Evolutionary conservation across 1,284 basidiomycete genomes (phyloP).

Genomic region (Omphalotus olearius): DNA sequence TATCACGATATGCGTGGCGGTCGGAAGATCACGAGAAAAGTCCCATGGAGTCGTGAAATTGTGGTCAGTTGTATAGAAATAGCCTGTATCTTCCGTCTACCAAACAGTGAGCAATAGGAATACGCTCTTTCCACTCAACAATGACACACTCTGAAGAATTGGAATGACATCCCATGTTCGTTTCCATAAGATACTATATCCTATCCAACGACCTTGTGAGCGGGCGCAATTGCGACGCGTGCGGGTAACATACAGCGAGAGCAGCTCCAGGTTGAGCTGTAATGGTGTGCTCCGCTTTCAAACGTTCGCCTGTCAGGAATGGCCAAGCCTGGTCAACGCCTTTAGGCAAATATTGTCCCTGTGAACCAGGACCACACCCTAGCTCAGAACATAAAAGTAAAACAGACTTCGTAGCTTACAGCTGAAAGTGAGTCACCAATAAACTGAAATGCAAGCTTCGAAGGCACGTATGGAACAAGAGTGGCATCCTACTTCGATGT

Average conservation of each 20-base stretch:
- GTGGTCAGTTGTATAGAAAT: conserved; percentile 48
- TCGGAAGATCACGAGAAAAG: conserved; percentile 42
- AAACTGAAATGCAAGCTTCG: conserved; percentile 47
- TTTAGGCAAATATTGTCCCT: conserved; percentile 50
- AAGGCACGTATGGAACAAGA: conserved; percentile 42
- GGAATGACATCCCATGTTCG: conserved; percentile 46
- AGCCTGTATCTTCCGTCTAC: conserved; percentile 56
- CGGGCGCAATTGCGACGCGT: no score
- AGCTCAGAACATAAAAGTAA: background rate
- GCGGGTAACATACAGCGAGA: conserved; percentile 32
- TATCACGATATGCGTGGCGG: conserved; percentile 48
- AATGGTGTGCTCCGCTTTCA: conserved; percentile 48
- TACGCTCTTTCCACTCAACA: no score
- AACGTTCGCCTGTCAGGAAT: conserved; percentile 46
- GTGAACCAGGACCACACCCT: conserved; percentile 4
- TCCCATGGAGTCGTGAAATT: conserved; percentile 60
- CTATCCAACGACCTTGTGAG: conserved; percentile 22
- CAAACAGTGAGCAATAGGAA: conserved; percentile 3
- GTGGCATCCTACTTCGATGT: conserved; percentile 34
- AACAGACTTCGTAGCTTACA: conserved; percentile 25
- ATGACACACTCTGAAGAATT: conserved; percentile 40
- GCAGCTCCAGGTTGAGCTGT: conserved; percentile 52
- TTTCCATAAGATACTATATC: conserved; percentile 57
- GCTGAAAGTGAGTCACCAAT: conserved; percentile 58
- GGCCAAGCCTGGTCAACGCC: conserved; percentile 59